phyloP scores from a whole-genome alignment of 2,329 filamentous ascomycete species.

The Fusarium drepaniforme region DNA sequence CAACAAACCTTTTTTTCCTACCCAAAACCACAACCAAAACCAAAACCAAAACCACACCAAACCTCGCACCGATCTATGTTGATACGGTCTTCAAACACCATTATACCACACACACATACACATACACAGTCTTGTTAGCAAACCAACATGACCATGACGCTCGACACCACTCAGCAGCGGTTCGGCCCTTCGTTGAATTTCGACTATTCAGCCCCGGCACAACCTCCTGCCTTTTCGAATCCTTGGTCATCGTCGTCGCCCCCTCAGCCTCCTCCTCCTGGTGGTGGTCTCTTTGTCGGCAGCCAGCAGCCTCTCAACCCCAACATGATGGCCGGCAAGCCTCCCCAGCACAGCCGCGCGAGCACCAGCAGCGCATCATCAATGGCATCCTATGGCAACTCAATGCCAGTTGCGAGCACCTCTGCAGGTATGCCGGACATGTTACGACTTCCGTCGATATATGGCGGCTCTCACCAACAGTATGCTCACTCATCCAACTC shows the following conservation, averaged over 20 bases:
- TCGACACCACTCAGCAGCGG: conserved; percentile 88
- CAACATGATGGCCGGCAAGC: conserved; percentile 63
- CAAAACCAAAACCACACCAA: background rate
- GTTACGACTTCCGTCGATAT: background rate
- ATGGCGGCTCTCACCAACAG: conserved; percentile 39
- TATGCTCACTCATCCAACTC: conserved; percentile 75
- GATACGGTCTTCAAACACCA: conserved; percentile 34
- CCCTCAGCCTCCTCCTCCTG: conserved; percentile 58
- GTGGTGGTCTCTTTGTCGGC: conserved; percentile 73
- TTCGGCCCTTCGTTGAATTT: conserved; percentile 82
- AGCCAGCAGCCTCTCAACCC: conserved; percentile 69
- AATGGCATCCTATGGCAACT: conserved; percentile 78
- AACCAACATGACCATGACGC: conserved; percentile 89
- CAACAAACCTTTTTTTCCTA: conserved; percentile 55
- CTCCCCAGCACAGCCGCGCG: conserved; percentile 59
- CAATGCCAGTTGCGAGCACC: conserved; percentile 78
- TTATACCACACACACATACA: conserved; percentile 25
- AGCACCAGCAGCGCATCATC: conserved; percentile 68
- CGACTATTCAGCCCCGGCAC: conserved; percentile 71
- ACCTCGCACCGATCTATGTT: conserved; percentile 39
- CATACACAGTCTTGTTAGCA: conserved; percentile 29
- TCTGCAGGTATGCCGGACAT: conserved; percentile 70
- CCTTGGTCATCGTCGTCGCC: conserved; percentile 78
- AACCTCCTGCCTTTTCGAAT: conserved; percentile 85
- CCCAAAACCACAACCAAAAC: conserved; percentile 22